These are phyloP conservation scores for Nemania bipapillata DNA, from an alignment of 2,329 filamentous ascomycete genomes.

Conservation along the genomic window DNA sequence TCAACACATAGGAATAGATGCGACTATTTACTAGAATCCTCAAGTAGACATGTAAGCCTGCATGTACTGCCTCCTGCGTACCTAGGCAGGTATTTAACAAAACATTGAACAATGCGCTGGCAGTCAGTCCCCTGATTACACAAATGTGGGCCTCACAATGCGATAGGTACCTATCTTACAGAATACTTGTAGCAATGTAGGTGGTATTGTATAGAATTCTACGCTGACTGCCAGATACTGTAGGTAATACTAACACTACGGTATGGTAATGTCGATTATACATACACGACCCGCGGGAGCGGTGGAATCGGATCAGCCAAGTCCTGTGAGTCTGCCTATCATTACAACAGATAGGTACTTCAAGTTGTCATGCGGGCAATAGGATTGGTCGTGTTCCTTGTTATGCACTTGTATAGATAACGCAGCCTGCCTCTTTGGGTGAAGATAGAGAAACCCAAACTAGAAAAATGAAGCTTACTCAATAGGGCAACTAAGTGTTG, in stretches of 20 bases:
- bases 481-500: constrained; percentile 1
- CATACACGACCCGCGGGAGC: constrained; percentile 15
- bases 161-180: neutral
- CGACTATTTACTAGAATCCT: neutral
- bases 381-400: constrained; percentile 28
- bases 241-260: neutral
- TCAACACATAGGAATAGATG: constrained; percentile 1
- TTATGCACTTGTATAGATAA: constrained; percentile 25
- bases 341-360: constrained; percentile 15
- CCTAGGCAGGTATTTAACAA: neutral
- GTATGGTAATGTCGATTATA: neutral
- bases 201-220: no score
- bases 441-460: constrained; percentile 8
- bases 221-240: neutral
- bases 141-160: constrained; percentile 20
- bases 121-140: constrained; percentile 17
- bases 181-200: no score
- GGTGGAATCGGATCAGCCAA: constrained; percentile 33
- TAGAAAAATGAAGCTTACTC: constrained; percentile 9
- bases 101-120: constrained; percentile 28
- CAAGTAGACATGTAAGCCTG: neutral
- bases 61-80: neutral
- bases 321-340: constrained; percentile 29
- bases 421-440: constrained; percentile 36
- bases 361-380: constrained; percentile 29